Base-by-base conservation (phyloP, 2,329 filamentous ascomycete genomes). In the Verticillium nonalfalfae region DNA sequence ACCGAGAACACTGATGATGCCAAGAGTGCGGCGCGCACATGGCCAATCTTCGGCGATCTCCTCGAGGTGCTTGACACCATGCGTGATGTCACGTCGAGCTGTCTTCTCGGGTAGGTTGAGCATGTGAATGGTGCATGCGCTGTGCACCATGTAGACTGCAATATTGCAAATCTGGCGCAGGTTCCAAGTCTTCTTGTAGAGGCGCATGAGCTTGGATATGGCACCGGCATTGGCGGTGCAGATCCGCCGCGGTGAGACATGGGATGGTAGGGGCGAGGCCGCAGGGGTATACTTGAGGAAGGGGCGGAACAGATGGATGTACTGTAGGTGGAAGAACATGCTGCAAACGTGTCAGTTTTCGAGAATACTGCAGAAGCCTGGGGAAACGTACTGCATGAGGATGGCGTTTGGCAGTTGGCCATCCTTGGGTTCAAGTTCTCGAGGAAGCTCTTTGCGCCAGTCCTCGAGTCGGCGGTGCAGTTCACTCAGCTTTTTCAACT, bases 251-350 rank as follows among this genome's bases (percentile, higher is more conserved):
- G 95, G 94, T 7, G 93, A 97, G 18, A 97, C 90, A 68, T 96
- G 92, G 1, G 87, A 78, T 3, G 93, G 94, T 1, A 97, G 82
- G 1, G 93, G 94, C 1, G 93, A 97, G 1, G 87, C 88, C 7
- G 85, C 79, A 57, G 90, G 91, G 3, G 86, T 89, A 71, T 97
- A 98, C 73, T 95, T 97, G 58, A 98, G 82, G 71, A 98, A 98
- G 0, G 95, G 94, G 5, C 94, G 87, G 79, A 97, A 98, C 4
- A 98, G 86, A 70, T 98, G 93, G 63, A 98, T 96, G 71, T 96
- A 96, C 56, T 97, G 87, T 1, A 98, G 83, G 70, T 98, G 93
- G 74, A 94, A 97, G 76, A 98, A 97, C 93, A 98, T 98, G 78
- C 93, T 97, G 69, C 9, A 34, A 35, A 35, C 21, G 56, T 6